Evolutionary conservation across 116 monocot species (phyloP).

Genomic region (Zostera marina): DNA sequence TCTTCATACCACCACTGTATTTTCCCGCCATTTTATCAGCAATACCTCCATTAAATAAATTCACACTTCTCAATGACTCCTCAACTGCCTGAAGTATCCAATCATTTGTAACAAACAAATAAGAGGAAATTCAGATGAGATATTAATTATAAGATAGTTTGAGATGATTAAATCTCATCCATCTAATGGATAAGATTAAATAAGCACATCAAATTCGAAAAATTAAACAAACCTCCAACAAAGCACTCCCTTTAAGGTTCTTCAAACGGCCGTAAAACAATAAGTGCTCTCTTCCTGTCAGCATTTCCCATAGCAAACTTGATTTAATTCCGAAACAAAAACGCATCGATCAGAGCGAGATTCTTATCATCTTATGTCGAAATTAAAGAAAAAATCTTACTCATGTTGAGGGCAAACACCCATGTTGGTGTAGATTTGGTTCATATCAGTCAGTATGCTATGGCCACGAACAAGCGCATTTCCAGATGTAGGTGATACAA

Average conservation of each 20-base stretch:
- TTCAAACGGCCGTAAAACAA: slow-evolving; percentile 71
- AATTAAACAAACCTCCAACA: slow-evolving; percentile 30
- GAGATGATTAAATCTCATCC: too few relatives aligned
- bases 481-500: slow-evolving; percentile 47
- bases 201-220: too few relatives aligned
- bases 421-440: slow-evolving; percentile 48
- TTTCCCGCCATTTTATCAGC: slow-evolving; percentile 40
- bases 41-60: slow-evolving; percentile 40
- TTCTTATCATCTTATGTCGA: background rate
- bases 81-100: slow-evolving; percentile 35
- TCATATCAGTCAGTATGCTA: slow-evolving; percentile 45
- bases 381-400: slow-evolving; percentile 16
- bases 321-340: background rate
- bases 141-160: too few relatives aligned
- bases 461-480: slow-evolving; percentile 47
- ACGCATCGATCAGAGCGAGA: background rate
- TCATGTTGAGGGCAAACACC: slow-evolving; percentile 88
- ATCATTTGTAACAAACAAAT: too few relatives aligned
- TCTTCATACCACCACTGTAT: slow-evolving; percentile 88
- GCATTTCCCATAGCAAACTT: slow-evolving; percentile 81
- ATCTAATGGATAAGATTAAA: too few relatives aligned
- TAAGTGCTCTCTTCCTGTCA: slow-evolving; percentile 66
- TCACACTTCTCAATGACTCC: slow-evolving; percentile 61
- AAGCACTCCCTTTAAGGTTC: slow-evolving; percentile 40
- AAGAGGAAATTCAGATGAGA: too few relatives aligned